Conservation (phyloP, 345 rosid species). For the Ailanthus altissimus region DNA sequence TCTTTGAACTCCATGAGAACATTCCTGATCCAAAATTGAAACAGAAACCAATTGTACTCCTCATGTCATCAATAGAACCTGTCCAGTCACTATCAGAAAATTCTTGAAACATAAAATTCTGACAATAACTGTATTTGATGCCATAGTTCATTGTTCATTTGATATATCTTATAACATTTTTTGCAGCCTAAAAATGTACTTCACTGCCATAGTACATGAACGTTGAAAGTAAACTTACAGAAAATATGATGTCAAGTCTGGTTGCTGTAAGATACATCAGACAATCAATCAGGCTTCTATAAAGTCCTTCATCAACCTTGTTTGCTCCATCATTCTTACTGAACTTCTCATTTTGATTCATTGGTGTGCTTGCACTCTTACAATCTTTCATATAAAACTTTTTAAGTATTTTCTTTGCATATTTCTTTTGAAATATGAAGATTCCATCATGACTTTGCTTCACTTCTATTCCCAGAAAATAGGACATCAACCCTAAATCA, state of each 20-base stretch:
- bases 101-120: not conserved
- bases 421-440: not conserved
- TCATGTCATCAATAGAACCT: not conserved
- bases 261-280: too few species aligned
- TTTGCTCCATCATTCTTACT: not conserved
- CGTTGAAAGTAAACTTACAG: not conserved
- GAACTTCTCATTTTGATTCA: not conserved
- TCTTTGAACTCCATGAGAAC: not conserved
- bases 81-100: not conserved
- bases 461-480: not conserved
- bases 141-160: too few species aligned
- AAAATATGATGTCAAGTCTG: too few species aligned
- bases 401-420: not conserved
- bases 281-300: not conserved
- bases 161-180: too few species aligned
- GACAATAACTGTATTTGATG: not conserved
- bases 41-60: not conserved
- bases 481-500: not conserved
- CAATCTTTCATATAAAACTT: not conserved
- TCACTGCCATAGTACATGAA: too few species aligned
- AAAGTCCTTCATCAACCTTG: not conserved
- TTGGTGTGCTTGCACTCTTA: not conserved
- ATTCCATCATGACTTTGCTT: not conserved
- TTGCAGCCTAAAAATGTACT: not conserved
- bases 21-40: not conserved